A percentile compares a stretch with the other conserved stretches of the same genome.
These are phyloP conservation scores for Abrus precatorius DNA, from an alignment of 306 rosid species.

Conservation along the genomic window DNA sequence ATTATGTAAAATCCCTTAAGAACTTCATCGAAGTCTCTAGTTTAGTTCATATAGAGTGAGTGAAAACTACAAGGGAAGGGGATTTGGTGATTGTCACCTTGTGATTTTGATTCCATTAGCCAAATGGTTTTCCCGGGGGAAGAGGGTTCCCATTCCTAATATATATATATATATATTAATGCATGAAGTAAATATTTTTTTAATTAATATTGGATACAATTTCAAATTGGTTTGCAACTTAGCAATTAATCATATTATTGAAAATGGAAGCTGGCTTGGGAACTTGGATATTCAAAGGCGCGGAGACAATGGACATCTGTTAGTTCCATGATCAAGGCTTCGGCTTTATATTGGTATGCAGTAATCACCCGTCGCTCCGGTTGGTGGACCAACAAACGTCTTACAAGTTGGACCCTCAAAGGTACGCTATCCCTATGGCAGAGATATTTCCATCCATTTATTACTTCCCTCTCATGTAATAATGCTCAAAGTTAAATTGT, in stretches of 20 bases:
- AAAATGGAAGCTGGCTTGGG: slow-evolving; percentile 54
- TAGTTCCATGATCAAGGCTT: slow-evolving; percentile 48
- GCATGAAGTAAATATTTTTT: background rate
- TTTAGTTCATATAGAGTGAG: slow-evolving; percentile 5
- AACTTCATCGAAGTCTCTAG: slow-evolving; percentile 18
- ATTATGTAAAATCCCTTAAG: background rate
- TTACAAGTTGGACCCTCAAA: slow-evolving; percentile 50
- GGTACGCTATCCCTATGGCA: slow-evolving; percentile 38
- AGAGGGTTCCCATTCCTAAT: slow-evolving; percentile 26
- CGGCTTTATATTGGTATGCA: slow-evolving; percentile 35
- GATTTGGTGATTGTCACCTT: background rate
- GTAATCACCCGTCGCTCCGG: slow-evolving; percentile 39
- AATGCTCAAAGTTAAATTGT: slow-evolving; percentile 34
- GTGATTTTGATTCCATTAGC: slow-evolving; percentile 7
- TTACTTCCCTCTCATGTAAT: slow-evolving; percentile 36
- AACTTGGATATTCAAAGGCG: slow-evolving; percentile 48
- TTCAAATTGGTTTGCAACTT: slow-evolving; percentile 44
- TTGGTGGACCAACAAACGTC: slow-evolving; percentile 63
- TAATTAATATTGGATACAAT: slow-evolving; percentile 3
- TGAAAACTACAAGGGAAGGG: background rate
- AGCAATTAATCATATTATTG: slow-evolving; percentile 53
- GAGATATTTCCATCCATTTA: slow-evolving; percentile 38
- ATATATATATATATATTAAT: background rate
- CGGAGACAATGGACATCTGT: slow-evolving; percentile 26
- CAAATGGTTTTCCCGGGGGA: slow-evolving; percentile 21